Conservation (phyloP, 1,284 basidiomycete genomes). For the Bondarzewia mesenterica region DNA sequence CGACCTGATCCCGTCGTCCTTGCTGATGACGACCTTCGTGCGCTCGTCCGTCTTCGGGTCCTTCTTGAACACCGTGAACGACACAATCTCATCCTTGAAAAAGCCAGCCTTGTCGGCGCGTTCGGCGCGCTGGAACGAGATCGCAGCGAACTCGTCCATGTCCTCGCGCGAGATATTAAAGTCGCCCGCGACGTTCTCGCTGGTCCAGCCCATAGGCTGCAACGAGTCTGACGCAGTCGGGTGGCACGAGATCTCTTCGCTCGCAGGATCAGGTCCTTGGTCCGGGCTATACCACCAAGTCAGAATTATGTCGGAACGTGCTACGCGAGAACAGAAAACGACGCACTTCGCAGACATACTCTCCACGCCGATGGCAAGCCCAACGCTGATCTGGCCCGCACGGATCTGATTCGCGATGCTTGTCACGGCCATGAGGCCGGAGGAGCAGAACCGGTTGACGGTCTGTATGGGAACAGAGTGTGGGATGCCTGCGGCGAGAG, state of each 20-base stretch:
- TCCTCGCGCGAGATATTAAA: conserved; percentile 73
- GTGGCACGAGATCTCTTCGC: conserved; percentile 20
- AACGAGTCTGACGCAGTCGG: conserved; percentile 39
- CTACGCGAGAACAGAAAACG: background rate
- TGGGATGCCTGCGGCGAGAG: conserved; percentile 77
- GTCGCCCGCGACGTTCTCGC: conserved; percentile 66
- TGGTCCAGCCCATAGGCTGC: conserved; percentile 81
- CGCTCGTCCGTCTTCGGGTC: conserved; percentile 47
- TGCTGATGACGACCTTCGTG: conserved; percentile 48
- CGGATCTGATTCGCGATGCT: conserved; percentile 77
- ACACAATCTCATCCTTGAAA: conserved; percentile 77
- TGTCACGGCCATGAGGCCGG: conserved; percentile 64
- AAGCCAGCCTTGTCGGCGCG: conserved; percentile 53
- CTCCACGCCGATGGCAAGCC: conserved; percentile 79
- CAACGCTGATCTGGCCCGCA: conserved; percentile 77
- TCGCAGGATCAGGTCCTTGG: background rate
- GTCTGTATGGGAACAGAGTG: conserved; percentile 68
- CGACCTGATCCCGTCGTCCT: conserved; percentile 80
- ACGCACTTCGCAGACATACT: conserved; percentile 74
- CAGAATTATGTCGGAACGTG: background rate
- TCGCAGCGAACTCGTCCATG: conserved; percentile 78
- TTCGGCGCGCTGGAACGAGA: conserved; percentile 68
- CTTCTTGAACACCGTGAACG: conserved; percentile 58
- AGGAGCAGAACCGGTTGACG: conserved; percentile 77
- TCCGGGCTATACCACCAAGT: background rate